Base-by-base conservation (phyloP, 768 basidiomycete species). In the Rhizopogon salebrosus region DNA sequence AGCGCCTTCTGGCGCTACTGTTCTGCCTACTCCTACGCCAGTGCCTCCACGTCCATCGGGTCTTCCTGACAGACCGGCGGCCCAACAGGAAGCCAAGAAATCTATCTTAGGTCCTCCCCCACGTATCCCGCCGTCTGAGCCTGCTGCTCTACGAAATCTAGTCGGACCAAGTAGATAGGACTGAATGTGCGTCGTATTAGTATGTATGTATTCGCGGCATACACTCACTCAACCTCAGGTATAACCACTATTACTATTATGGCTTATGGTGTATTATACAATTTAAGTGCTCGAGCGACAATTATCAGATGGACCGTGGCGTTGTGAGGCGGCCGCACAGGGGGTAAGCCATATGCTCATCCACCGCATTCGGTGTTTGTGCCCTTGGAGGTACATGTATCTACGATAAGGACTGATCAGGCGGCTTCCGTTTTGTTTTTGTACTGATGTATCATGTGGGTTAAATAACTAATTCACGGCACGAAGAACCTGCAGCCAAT, bases 61-160 rank as follows among this genome's bases (percentile, higher is more conserved):
- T 23, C 6, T 48, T 34, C 54, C 62, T 2, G 66, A 70, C 10
- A 58, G 58, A n/a, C 13, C 54, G 0, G 14, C 34, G 48, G 54
- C 54, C 9, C 31, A 59, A 5, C 52, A 50, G 6, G 64, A 66
- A 34, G 57, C 53, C 6, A 56, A 64, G 16, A 60, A 48, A 39
- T n/a, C 54, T 5, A 59, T 52, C 6, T 49, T 31, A 16, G 16
- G 23, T 51, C 36, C 62, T 35, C 38, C 56, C 23, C 26, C 53
- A 24, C 59, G 53, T n/a, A 11, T 18, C 3, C 39, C 57, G 31
- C 53, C 53, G 6, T 42, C 38, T 6, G 27, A 43, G 16, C 61
- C 55, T 0, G 22, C 48, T 20, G 27, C 42, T 2, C 23, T 49
- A 26, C 60, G 62, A 10, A 54, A 49, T 60, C 9, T 9, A 29